Conservation (phyloP, 2,329 filamentous ascomycete genomes). For the Chrysoporthe austroafricana region DNA sequence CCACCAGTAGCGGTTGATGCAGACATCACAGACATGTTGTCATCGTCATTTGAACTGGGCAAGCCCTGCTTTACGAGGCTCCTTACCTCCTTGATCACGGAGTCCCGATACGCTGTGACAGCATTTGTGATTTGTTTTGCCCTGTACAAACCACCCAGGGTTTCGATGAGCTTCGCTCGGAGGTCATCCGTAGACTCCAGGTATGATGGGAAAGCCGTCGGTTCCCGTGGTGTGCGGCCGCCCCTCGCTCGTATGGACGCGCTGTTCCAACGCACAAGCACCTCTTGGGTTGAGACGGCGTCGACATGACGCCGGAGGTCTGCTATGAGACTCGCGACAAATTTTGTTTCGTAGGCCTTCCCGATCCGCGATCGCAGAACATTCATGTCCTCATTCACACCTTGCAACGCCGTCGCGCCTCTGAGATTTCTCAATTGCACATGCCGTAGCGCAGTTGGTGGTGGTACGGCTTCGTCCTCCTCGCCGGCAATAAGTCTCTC, state of each 20-base stretch:
- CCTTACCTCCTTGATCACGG: constrained; percentile 83
- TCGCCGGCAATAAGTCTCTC: constrained; percentile 82
- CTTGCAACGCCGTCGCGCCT: constrained; percentile 76
- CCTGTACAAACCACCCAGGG: constrained; percentile 78
- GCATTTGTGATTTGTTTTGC: constrained; percentile 81
- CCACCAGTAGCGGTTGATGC: constrained; percentile 75
- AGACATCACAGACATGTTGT: constrained; percentile 87
- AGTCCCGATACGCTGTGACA: constrained; percentile 81
- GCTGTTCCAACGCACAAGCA: constrained; percentile 82
- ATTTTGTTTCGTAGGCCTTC: constrained; percentile 81
- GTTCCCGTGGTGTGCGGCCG: constrained; percentile 61
- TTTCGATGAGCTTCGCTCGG: constrained; percentile 69
- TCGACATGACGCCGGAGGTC: constrained; percentile 84
- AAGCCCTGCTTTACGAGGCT: constrained; percentile 81
- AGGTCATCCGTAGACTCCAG: constrained; percentile 73
- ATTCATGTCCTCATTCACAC: constrained; percentile 76
- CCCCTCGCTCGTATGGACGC: constrained; percentile 75
- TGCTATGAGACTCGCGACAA: constrained; percentile 74
- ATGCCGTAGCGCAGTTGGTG: constrained; percentile 29
- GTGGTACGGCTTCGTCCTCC: constrained; percentile 41
- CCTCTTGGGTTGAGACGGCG: constrained; percentile 70
- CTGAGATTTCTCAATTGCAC: constrained; percentile 69
- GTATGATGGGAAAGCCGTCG: constrained; percentile 77
- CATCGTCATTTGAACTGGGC: constrained; percentile 92
- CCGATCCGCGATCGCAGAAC: constrained; percentile 81